Conservation (phyloP, 2,329 filamentous ascomycete species). For the Achaetomium macrosporum region DNA sequence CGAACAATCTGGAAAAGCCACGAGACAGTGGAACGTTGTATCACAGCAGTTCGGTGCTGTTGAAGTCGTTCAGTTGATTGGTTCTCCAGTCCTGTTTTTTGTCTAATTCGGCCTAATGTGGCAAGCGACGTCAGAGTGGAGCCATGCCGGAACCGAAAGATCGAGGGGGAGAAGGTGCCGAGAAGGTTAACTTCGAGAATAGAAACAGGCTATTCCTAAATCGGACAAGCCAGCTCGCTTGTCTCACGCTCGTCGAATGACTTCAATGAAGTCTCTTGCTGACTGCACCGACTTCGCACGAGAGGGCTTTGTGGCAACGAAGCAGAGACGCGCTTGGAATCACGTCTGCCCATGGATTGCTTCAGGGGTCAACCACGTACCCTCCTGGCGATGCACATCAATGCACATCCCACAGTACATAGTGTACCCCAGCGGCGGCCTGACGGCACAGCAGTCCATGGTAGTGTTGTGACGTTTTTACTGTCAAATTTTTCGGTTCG, state of each 20-base stretch:
- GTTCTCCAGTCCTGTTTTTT: background rate
- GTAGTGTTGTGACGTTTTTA: too few species aligned
- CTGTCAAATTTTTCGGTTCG: too few species aligned
- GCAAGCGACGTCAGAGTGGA: constrained; percentile 12
- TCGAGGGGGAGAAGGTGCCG: background rate
- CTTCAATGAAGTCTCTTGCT: background rate
- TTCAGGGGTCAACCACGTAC: background rate
- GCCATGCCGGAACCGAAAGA: background rate
- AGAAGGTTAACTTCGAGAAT: constrained; percentile 24
- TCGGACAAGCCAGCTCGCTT: constrained; percentile 2
- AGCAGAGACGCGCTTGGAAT: too few species aligned
- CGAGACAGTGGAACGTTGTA: constrained; percentile 16
- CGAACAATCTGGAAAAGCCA: constrained; percentile 2
- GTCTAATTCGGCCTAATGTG: constrained; percentile 3
- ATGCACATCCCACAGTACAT: too few species aligned
- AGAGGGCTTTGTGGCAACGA: too few species aligned
- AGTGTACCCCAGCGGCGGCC: background rate
- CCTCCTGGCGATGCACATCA: background rate
- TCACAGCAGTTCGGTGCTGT: constrained; percentile 1
- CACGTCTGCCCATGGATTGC: too few species aligned
- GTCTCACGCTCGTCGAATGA: background rate
- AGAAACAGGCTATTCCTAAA: constrained; percentile 23
- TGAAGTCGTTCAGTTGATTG: background rate
- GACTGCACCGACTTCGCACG: too few species aligned
- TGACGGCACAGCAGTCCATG: background rate